phyloP scores from a whole-genome alignment of 495 filamentous ascomycete genomes.

The Penicillium parvum region DNA sequence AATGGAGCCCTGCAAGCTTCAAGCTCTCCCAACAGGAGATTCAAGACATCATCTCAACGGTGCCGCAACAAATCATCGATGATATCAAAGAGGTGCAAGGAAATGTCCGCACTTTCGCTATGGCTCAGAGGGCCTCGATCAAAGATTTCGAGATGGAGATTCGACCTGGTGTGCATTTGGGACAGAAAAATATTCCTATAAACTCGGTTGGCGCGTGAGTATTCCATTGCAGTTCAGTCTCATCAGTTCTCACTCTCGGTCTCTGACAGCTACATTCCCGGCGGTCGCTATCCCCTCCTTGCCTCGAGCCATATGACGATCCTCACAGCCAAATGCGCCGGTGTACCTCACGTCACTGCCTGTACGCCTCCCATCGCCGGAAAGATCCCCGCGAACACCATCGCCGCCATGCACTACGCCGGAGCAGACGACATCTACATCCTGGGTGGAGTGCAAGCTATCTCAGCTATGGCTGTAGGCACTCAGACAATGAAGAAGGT shows the following conservation, averaged over 20 bases:
- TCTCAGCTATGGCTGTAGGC: conserved; percentile 78
- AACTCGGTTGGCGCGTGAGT: conserved; percentile 29
- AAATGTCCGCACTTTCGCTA: conserved; percentile 47
- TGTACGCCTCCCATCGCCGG: conserved; percentile 51
- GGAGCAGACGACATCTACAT: conserved; percentile 52
- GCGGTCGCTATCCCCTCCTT: conserved; percentile 51
- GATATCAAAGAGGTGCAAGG: conserved; percentile 51
- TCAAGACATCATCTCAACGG: conserved; percentile 15
- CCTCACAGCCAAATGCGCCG: conserved; percentile 52
- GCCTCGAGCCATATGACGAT: conserved; percentile 57
- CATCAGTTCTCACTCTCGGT: not conserved
- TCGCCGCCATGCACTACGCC: conserved; percentile 51
- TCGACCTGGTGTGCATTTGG: conserved; percentile 44
- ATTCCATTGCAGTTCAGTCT: not conserved
- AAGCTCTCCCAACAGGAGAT: conserved; percentile 30
- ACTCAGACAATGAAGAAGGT: conserved; percentile 59
- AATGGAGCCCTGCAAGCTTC: conserved; percentile 48
- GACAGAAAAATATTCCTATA: conserved; percentile 48
- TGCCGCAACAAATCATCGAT: conserved; percentile 40
- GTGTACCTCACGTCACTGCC: conserved; percentile 45
- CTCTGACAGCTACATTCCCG: conserved; percentile 43
- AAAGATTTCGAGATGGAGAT: conserved; percentile 48
- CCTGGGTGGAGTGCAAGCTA: conserved; percentile 51
- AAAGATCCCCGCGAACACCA: conserved; percentile 44
- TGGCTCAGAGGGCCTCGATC: conserved; percentile 40